Evolutionary conservation across 73 alveolate species (phyloP), one percentile per base, ranked within the genome.

Genomic region (Effrenium voratum): DNA sequence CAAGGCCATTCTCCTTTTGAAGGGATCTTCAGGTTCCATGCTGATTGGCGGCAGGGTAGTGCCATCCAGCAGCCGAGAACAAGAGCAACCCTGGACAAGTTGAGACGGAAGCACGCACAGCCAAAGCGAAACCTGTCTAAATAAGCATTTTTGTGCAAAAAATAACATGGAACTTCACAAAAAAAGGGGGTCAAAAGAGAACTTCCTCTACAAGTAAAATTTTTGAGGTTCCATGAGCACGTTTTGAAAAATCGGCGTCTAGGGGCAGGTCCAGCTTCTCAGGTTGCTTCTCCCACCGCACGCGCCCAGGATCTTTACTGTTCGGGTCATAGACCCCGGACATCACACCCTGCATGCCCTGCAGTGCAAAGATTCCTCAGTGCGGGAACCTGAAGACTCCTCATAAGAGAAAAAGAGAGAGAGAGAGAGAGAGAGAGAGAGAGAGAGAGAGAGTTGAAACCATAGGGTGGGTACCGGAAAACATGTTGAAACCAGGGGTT

Each of bases 261-360:
- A 59, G 73, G 34, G 22, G 73, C 73, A 59, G 73, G 36, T 59
- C 73, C 73, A 59, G 36, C 73, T 1, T 85, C 36, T 85, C 94
- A 16, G 80, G 94, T 32, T 85, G n/a, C 52, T 85, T 55, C 45
- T 85, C 82, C 82, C 80, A 85, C 12, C 36, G 45, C 94, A 85
- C 94, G n/a, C 26, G 46, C 40, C 94, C 94, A 0, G 94, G 79
- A 1, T 32, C 34, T 30, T 22, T 30, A 47, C 94, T 57, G 30
- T 41, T 26, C 12, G 94, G 82, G 32, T 85, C 94, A 46, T 85
- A 85, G 43, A 57, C 63, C 82, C 94, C 94, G 10, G 82, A 38
- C 47, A 82, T 36, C 40, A 50, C 93, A 24, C 93, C 93, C n/a
- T 32, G 32, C 36, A 3, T 6, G 12, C 86, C 86, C 40, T 76